These are phyloP conservation scores for Pseudotulostoma volvatum DNA, from an alignment of 495 filamentous ascomycete genomes.

Conservation along the genomic window DNA sequence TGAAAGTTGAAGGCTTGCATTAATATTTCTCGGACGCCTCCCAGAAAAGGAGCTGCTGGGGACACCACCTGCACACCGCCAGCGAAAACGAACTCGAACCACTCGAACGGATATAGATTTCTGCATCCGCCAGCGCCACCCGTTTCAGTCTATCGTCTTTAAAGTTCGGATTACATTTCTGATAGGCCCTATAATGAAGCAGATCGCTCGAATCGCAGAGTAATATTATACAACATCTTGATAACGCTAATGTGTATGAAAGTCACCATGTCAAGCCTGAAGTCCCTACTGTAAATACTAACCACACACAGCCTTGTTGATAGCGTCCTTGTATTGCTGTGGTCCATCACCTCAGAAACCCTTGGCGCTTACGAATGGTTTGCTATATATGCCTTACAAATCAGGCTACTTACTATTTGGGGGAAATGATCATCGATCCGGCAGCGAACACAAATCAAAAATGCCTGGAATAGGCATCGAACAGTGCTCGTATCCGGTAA, in stretches of 20 bases:
- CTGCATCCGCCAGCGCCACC: slow-evolving; percentile 17
- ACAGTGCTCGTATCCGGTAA: no score
- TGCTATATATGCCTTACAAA: slow-evolving; percentile 38
- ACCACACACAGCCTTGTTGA: slow-evolving; percentile 15
- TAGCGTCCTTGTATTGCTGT: slow-evolving; percentile 32
- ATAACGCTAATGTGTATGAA: slow-evolving; percentile 26
- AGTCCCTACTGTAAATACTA: slow-evolving; percentile 5
- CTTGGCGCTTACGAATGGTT: slow-evolving; percentile 41
- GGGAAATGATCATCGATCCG: slow-evolving; percentile 29
- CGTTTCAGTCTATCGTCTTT: slow-evolving; percentile 16
- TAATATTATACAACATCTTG: slow-evolving; percentile 28
- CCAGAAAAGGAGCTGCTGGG: slow-evolving; percentile 24
- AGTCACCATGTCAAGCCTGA: no score
- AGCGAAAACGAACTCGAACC: slow-evolving; percentile 30
- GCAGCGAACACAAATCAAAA: slow-evolving; percentile 36
- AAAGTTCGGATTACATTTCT: slow-evolving; percentile 30
- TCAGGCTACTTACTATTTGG: slow-evolving; percentile 22
- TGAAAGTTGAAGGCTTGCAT: slow-evolving; percentile 22
- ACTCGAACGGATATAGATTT: no score
- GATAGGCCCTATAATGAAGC: slow-evolving; percentile 29
- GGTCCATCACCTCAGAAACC: slow-evolving; percentile 29
- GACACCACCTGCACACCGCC: slow-evolving; percentile 27
- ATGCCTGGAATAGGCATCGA: no score
- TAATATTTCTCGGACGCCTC: slow-evolving; percentile 30
- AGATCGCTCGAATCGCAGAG: slow-evolving; percentile 27